phyloP scores from a whole-genome alignment of 192 early-diverging fungal species.

The Obelidium mucronatum region DNA sequence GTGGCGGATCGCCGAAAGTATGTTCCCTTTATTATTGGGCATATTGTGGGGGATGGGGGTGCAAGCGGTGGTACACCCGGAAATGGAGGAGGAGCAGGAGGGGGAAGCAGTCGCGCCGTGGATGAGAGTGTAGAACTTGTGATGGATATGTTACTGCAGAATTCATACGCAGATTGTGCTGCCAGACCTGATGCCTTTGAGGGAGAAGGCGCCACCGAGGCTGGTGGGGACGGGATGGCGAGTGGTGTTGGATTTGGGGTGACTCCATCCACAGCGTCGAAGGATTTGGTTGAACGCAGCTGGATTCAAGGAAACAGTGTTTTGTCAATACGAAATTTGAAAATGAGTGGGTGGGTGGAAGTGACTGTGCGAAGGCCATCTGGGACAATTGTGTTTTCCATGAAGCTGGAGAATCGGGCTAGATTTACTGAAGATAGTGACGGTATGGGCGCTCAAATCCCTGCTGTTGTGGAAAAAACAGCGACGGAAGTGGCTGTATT shows the following conservation, averaged over 20 bases:
- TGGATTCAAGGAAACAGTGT: slow-evolving; percentile 91
- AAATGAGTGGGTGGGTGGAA: slow-evolving; percentile 76
- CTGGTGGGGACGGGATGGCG: slow-evolving; percentile 6
- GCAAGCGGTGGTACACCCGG: too few relatives aligned
- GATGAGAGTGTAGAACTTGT: slow-evolving; percentile 94
- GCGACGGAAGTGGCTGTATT: neutral
- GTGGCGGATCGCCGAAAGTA: slow-evolving; percentile 77
- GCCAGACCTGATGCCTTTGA: slow-evolving; percentile 59
- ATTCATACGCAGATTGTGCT: slow-evolving; percentile 76
- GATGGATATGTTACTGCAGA: slow-evolving; percentile 92
- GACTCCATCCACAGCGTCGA: too few relatives aligned
- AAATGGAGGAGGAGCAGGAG: neutral
- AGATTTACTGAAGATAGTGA: neutral
- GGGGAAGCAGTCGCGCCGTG: slow-evolving; percentile 28
- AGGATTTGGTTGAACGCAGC: slow-evolving; percentile 59
- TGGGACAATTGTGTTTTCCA: slow-evolving; percentile 74
- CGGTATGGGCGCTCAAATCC: neutral
- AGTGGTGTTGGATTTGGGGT: slow-evolving; percentile 17
- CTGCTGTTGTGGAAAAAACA: slow-evolving; percentile 1
- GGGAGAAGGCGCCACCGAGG: neutral
- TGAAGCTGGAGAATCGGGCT: slow-evolving; percentile 71
- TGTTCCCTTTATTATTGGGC: slow-evolving; percentile 81
- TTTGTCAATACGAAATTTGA: slow-evolving; percentile 76
- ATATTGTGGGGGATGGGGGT: slow-evolving; percentile 2
- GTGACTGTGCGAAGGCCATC: slow-evolving; percentile 83